Evolutionary conservation across 2,329 filamentous ascomycete genomes (phyloP).

Genomic region (Stemphylium lycopersici): DNA sequence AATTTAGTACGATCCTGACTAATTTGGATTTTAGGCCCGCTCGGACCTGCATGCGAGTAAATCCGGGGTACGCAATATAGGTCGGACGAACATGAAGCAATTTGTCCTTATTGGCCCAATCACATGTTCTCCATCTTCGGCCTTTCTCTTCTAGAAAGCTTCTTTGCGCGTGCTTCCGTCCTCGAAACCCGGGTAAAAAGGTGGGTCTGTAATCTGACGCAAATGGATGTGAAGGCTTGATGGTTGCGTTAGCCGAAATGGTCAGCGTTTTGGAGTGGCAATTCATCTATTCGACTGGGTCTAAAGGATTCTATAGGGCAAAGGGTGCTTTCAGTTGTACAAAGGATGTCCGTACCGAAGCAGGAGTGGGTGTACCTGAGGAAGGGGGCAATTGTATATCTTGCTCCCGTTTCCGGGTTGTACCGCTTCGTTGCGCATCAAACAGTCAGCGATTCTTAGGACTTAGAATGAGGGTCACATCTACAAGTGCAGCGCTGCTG

Average conservation of each 20-base stretch:
- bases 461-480: slow-evolving; percentile 5
- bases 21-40: slow-evolving; percentile 38
- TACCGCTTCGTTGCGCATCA: neutral
- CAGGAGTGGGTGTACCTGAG: neutral
- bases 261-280: neutral
- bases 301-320: neutral
- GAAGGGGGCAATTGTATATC: slow-evolving; percentile 3
- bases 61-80: slow-evolving; percentile 23
- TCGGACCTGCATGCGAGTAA: slow-evolving; percentile 36
- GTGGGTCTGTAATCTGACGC: slow-evolving; percentile 10
- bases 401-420: neutral
- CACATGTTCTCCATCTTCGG: neutral
- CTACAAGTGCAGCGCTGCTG: slow-evolving; percentile 14
- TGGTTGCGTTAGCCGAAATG: slow-evolving; percentile 3
- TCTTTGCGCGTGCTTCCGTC: neutral
- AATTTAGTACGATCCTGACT: slow-evolving; percentile 13
- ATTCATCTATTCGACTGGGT: slow-evolving; percentile 9
- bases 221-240: slow-evolving; percentile 12
- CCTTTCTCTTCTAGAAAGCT: slow-evolving; percentile 11
- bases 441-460: neutral
- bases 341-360: slow-evolving; percentile 1
- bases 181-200: slow-evolving; percentile 12
- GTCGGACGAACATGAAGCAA: slow-evolving; percentile 6
- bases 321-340: slow-evolving; percentile 4
- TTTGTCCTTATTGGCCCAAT: slow-evolving; percentile 7